Conservation (phyloP, 352 stramenopile genomes). For the Globisporangium solare region DNA sequence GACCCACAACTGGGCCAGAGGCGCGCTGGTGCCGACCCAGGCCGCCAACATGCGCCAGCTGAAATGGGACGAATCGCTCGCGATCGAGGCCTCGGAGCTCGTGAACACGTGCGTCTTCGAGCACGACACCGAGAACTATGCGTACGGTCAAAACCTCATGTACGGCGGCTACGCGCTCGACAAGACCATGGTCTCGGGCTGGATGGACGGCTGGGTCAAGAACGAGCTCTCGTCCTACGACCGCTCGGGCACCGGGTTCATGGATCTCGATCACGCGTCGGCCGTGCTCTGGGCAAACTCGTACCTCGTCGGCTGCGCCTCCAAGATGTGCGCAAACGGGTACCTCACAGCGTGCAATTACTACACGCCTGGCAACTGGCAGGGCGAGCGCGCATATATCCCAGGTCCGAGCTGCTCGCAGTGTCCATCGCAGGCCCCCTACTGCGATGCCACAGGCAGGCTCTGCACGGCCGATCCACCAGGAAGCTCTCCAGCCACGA, state of each 20-base stretch:
- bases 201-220: constrained; percentile 30
- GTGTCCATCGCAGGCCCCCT: constrained; percentile 24
- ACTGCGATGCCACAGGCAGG: constrained; percentile 26
- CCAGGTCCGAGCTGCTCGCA: constrained; percentile 27
- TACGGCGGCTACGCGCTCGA: constrained; percentile 21
- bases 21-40: constrained; percentile 16
- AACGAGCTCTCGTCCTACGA: constrained; percentile 29
- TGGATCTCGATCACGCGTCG: constrained; percentile 35
- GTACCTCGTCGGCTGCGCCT: constrained; percentile 31
- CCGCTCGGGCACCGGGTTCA: constrained; percentile 20
- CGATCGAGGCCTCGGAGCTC: constrained; percentile 32
- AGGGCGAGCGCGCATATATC: constrained; percentile 25
- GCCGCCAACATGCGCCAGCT: constrained; percentile 37
- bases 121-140: constrained; percentile 33
- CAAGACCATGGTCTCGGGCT: constrained; percentile 20
- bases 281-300: constrained; percentile 36
- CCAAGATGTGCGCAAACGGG: constrained; percentile 26
- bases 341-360: constrained; percentile 40
- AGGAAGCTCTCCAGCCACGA: constrained; percentile 2
- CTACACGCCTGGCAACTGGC: constrained; percentile 30
- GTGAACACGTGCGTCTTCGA: constrained; percentile 34
- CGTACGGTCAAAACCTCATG: constrained; percentile 39
- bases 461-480: constrained; percentile 23
- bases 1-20: constrained; percentile 31
- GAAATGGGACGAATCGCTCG: constrained; percentile 29